Evolutionary conservation across 208 protist genomes (phyloP).

Genomic region (Trypanosoma lewisi): DNA sequence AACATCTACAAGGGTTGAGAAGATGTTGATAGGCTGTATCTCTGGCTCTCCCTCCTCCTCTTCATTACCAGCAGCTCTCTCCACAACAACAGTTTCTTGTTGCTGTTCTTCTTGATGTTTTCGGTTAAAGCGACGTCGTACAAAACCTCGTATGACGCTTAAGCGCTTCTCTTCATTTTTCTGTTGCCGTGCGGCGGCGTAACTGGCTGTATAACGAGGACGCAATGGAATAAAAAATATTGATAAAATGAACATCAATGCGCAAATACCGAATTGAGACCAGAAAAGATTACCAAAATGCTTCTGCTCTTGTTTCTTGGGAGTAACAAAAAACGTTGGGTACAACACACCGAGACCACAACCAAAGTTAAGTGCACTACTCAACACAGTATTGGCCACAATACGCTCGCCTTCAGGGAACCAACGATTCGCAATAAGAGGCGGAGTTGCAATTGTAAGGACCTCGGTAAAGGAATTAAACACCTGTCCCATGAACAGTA

Average conservation of each 20-base stretch:
- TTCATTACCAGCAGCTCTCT: background rate
- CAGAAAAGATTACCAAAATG: constrained; percentile 75
- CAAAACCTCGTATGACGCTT: constrained; percentile 19
- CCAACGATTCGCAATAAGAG: constrained; percentile 76
- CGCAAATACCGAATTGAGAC: constrained; percentile 62
- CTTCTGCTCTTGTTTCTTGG: constrained; percentile 33
- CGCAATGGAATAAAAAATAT: constrained; percentile 56
- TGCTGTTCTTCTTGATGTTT: constrained; percentile 13
- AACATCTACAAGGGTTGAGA: constrained; percentile 63
- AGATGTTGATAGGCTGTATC: constrained; percentile 58
- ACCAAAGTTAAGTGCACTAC: constrained; percentile 63
- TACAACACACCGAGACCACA: constrained; percentile 64
- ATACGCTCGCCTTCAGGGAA: constrained; percentile 63
- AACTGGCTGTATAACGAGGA: constrained; percentile 45
- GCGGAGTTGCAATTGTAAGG: constrained; percentile 73
- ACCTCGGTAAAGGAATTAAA: constrained; percentile 75
- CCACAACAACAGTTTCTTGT: background rate
- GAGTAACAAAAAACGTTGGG: constrained; percentile 68
- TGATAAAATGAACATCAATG: constrained; percentile 31
- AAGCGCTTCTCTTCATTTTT: constrained; percentile 34
- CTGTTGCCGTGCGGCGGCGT: constrained; percentile 48
- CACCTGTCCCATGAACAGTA: constrained; percentile 61
- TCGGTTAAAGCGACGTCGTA: constrained; percentile 6
- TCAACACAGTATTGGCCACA: constrained; percentile 69
- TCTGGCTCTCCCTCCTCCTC: constrained; percentile 17